Base-by-base conservation (phyloP, 192 early-diverging fungal species). In the Helicostylum pulchrum region DNA sequence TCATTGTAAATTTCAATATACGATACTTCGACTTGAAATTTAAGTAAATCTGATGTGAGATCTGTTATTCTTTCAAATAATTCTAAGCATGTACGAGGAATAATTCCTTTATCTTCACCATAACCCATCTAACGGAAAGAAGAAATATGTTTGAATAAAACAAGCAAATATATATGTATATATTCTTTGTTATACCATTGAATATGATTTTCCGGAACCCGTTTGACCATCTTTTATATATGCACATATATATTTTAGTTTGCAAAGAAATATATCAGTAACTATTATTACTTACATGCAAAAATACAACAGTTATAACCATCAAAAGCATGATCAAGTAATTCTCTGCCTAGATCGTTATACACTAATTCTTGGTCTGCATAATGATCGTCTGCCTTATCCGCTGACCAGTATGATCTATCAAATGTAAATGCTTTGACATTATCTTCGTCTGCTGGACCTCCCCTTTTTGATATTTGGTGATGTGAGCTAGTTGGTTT, bases 1-100 rank as follows among this genome's bases (percentile, higher is more conserved):
- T 94, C 92, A 66, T 90, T 91, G 78, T 94, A 94, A 20, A 96
- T 93, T 70, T 98, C 96, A 66, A 96, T 79, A 76, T 97, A 98
- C 7, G 88, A 90, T 20, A 92, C 90, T 72, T 90, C 85, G 2
- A 94, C 92, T 47, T 84, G 74, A 61, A 78, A 90, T 36, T 80
- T 76, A 0, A 77, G 36, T 3, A 51, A 31, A 26, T 78, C 52
- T 55, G 81, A 75, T 1, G 50, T 69, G 5, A 65, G 72, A 34
- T 67, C 45, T 12, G 59, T 49, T 51, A 93, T 91, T 42, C 81
- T 63, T 14, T 79, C 72, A 72, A 97, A 97, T 15, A 97, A 78
- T 34, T 88, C 85, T 42, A 85, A 73, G 76, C 92, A 91, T 15
- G 88, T 85, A 0, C 86, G 79, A 32, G 95, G 95, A 62, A 94